Percentiles rank a stretch among this genome's conserved stretches.
phyloP scores from a whole-genome alignment of 306 rosid genomes.

The Bauhinia variegata region DNA sequence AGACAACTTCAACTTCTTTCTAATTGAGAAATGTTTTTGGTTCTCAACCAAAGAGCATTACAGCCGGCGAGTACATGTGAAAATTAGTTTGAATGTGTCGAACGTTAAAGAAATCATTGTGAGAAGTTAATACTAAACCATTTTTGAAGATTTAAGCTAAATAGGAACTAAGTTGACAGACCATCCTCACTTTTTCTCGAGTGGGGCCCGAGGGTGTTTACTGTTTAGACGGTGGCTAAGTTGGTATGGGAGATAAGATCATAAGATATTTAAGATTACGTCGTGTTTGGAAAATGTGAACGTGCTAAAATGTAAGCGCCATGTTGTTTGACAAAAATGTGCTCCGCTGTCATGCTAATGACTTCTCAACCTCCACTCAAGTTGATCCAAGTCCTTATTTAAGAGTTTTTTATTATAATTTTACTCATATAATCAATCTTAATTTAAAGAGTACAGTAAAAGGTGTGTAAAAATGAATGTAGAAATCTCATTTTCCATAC shows the following conservation, averaged over 20 bases:
- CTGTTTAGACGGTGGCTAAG: not conserved
- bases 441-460: too few relatives aligned
- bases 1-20: slow-evolving; percentile 22
- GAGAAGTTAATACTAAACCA: not conserved
- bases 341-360: not conserved
- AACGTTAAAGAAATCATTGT: too few relatives aligned
- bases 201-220: too few relatives aligned
- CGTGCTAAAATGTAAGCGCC: not conserved
- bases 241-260: not conserved
- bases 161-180: too few relatives aligned
- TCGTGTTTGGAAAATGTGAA: not conserved
- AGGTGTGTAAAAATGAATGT: too few relatives aligned
- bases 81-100: slow-evolving; percentile 8
- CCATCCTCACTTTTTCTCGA: not conserved
- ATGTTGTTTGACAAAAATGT: not conserved
- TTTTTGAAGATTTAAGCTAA: too few relatives aligned
- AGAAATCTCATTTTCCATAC: too few relatives aligned
- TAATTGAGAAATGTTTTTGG: slow-evolving; percentile 2
- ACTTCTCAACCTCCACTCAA: not conserved
- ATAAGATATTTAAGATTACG: too few relatives aligned
- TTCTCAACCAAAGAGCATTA: slow-evolving; percentile 5
- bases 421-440: too few relatives aligned
- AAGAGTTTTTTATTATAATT: too few relatives aligned
- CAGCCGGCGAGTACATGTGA: not conserved
- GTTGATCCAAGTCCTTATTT: too few relatives aligned